These are phyloP conservation scores for Microstroma glucosiphilum DNA, from an alignment of 1,284 basidiomycete species.

Conservation along the genomic window DNA sequence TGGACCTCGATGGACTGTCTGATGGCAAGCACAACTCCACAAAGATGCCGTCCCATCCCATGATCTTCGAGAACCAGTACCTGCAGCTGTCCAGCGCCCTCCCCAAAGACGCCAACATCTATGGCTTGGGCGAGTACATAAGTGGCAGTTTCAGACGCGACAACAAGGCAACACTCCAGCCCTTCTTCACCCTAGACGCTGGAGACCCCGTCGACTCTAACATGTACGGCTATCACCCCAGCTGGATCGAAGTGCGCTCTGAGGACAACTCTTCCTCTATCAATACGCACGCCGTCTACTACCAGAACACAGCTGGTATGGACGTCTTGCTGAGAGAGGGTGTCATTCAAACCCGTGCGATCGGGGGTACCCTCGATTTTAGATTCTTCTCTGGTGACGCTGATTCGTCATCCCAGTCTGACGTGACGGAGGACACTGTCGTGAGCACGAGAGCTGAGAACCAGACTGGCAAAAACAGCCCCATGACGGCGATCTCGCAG, in stretches of 20 bases:
- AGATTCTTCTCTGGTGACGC: slow-evolving; percentile 29
- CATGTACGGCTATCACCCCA: slow-evolving; percentile 65
- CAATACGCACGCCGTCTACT: slow-evolving; percentile 22
- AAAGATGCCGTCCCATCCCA: slow-evolving; percentile 32
- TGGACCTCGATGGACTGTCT: slow-evolving; percentile 13
- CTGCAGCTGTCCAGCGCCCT: slow-evolving; percentile 56
- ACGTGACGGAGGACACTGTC: background rate
- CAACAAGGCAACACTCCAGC: slow-evolving; percentile 60
- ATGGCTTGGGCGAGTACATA: slow-evolving; percentile 70
- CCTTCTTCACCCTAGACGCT: slow-evolving; percentile 63
- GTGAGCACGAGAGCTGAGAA: background rate
- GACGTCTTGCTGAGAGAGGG: slow-evolving; percentile 28
- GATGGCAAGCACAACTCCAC: slow-evolving; percentile 30
- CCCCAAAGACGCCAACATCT: slow-evolving; percentile 61
- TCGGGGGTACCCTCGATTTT: slow-evolving; percentile 37
- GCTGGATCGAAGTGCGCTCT: slow-evolving; percentile 62
- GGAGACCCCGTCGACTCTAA: slow-evolving; percentile 24
- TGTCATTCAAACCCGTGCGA: slow-evolving; percentile 33
- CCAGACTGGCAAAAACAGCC: slow-evolving; percentile 16
- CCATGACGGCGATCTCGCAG: slow-evolving; percentile 30
- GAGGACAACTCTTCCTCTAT: slow-evolving; percentile 52
- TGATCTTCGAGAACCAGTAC: slow-evolving; percentile 67
- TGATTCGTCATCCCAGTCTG: background rate
- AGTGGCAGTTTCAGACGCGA: slow-evolving; percentile 61
- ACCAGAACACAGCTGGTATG: slow-evolving; percentile 31